phyloP scores from a whole-genome alignment of 768 basidiomycete species.

The Pisolithus tinctorius region DNA sequence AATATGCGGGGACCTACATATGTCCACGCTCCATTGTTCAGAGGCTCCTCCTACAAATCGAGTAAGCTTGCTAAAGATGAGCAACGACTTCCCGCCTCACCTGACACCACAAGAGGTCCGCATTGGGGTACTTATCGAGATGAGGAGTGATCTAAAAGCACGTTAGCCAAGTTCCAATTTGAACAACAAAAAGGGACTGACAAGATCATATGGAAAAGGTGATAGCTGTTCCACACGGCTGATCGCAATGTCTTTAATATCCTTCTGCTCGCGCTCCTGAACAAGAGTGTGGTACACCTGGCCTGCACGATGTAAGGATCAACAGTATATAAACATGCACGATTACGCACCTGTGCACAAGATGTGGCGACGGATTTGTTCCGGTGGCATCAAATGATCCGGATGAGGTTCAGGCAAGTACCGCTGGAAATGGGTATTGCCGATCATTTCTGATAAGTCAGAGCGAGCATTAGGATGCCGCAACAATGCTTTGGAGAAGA shows the following conservation, averaged over 20 bases:
- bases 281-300: conserved; percentile 92
- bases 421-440: conserved; percentile 86
- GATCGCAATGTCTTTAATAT: conserved; percentile 90
- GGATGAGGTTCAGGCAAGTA: conserved; percentile 83
- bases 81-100: conserved; percentile 25
- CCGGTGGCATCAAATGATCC: conserved; percentile 66
- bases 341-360: conserved; percentile 63
- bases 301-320: conserved; percentile 36
- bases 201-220: conserved; percentile 95
- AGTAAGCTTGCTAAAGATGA: not conserved
- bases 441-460: conserved; percentile 78
- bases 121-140: conserved; percentile 95
- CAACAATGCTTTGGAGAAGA: conserved; percentile 96
- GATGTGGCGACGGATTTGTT: conserved; percentile 87
- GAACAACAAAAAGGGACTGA: conserved; percentile 32
- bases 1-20: conserved; percentile 91
- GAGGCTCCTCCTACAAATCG: conserved; percentile 69
- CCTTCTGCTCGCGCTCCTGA: conserved; percentile 85
- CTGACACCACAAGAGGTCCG: conserved; percentile 90
- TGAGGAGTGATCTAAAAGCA: conserved; percentile 72
- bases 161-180: conserved; percentile 3
- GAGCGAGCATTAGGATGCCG: conserved; percentile 94
- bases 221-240: conserved; percentile 93
- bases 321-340: not conserved
- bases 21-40: conserved; percentile 97